These are phyloP conservation scores for Bombardia bombarda DNA, from an alignment of 495 filamentous ascomycete species.

Conservation along the genomic window DNA sequence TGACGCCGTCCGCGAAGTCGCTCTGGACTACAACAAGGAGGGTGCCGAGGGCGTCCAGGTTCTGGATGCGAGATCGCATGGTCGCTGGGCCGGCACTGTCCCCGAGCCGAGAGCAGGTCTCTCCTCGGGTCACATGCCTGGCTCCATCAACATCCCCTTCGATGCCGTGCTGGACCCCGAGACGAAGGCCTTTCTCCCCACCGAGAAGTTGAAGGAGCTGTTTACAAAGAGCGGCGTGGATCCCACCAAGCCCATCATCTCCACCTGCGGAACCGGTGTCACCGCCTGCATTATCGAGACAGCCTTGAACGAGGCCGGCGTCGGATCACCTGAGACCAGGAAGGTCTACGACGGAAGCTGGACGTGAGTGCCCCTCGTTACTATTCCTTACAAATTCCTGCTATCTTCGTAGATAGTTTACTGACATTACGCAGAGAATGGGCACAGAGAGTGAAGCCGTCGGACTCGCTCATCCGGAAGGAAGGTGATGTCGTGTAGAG, in stretches of 20 bases:
- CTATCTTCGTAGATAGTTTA: neutral
- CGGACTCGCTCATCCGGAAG: conserved; percentile 32
- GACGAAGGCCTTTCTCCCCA: conserved; percentile 71
- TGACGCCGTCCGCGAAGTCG: conserved; percentile 72
- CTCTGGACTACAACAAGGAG: conserved; percentile 66
- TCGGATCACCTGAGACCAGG: conserved; percentile 56
- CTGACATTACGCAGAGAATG: conserved; percentile 50
- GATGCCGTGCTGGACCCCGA: conserved; percentile 70
- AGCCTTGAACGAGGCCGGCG: conserved; percentile 71
- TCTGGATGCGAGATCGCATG: conserved; percentile 75
- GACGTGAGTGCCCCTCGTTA: conserved; percentile 63
- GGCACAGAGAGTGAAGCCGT: conserved; percentile 51
- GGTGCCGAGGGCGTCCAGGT: conserved; percentile 77
- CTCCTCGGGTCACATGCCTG: conserved; percentile 87
- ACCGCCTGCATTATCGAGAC: conserved; percentile 91
- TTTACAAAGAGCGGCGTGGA: conserved; percentile 73
- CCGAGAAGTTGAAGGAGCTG: conserved; percentile 61
- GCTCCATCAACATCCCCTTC: conserved; percentile 77
- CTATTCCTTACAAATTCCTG: too few species aligned
- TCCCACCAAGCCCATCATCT: conserved; percentile 77
- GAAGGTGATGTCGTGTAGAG: too few species aligned
- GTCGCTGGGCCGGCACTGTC: conserved; percentile 72
- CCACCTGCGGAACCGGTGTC: conserved; percentile 86
- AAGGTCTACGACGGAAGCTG: conserved; percentile 93
- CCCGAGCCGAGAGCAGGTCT: conserved; percentile 83